These are phyloP conservation scores for Aurinia saxatilis DNA, from an alignment of 345 rosid species.

Conservation along the genomic window DNA sequence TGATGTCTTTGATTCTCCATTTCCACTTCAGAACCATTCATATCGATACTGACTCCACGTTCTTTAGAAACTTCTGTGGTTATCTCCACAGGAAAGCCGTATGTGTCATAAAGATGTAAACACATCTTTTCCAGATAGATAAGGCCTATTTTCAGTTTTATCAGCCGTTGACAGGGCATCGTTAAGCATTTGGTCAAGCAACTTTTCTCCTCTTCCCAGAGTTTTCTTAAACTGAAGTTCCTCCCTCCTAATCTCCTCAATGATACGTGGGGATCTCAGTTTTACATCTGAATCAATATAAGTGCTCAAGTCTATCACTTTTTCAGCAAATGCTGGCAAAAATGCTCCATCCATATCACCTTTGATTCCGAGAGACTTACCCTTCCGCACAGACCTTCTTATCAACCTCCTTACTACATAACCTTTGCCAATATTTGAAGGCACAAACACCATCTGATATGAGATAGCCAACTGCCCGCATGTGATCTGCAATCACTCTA, in stretches of 20 bases:
- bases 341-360: slow-evolving; percentile 61
- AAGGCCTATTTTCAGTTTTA: slow-evolving; percentile 39
- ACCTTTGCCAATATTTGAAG: slow-evolving; percentile 94
- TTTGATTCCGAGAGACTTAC: slow-evolving; percentile 68
- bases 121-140: slow-evolving; percentile 72
- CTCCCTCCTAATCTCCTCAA: slow-evolving; percentile 79
- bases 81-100: slow-evolving; percentile 90
- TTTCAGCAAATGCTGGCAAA: slow-evolving; percentile 67
- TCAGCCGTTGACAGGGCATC: slow-evolving; percentile 42
- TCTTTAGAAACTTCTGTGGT: slow-evolving; percentile 80
- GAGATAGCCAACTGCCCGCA: slow-evolving; percentile 82
- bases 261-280: slow-evolving; percentile 46
- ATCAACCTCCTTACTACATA: slow-evolving; percentile 87
- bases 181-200: slow-evolving; percentile 65
- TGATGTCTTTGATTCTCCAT: slow-evolving; percentile 89
- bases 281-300: slow-evolving; percentile 65
- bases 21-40: slow-evolving; percentile 62
- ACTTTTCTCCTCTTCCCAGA: slow-evolving; percentile 82
- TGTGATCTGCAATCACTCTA: slow-evolving; percentile 89
- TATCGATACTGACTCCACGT: slow-evolving; percentile 55
- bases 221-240: slow-evolving; percentile 87
- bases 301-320: slow-evolving; percentile 68
- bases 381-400: slow-evolving; percentile 85
- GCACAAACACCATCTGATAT: slow-evolving; percentile 87
- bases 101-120: slow-evolving; percentile 81